Base-by-base conservation (phyloP, 1,284 basidiomycete genomes). In the Fomitopsis betulina region DNA sequence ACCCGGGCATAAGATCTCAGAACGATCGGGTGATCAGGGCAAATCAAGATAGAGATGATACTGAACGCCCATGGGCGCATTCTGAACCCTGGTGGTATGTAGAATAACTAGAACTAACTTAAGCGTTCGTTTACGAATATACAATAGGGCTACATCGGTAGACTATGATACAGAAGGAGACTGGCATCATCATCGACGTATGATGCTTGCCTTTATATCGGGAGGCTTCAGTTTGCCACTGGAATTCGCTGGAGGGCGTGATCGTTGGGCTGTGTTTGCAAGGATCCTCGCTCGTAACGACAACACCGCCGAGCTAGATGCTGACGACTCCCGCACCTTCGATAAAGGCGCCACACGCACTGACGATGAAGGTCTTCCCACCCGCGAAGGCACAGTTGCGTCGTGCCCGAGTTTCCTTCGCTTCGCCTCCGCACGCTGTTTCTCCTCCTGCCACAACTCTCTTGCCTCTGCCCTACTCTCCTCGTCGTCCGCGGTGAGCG, bases 401-500 rank as follows among this genome's bases (percentile, higher is more conserved):
- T 75, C 73, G 27, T 71, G 64, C 12, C 70, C 74, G 19, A 86
- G 54, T 63, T 76, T 82, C 53, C 78, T 78, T 58, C 78, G 75
- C 67, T 84, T 85, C 40, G 73, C 73, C 19, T 72, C 73, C 53
- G 79, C 75, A 33, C 70, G 73, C 23, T 70, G 73, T 60, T 76
- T 76, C 7, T 74, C 84, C 64, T 70, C 78, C 54, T 73, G 72
- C 85, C 87, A 91, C 63, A 84, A 79, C 55, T 79, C 76, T 60
- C 80, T 84, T 13, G 89, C 91, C 58, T 80, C 80, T 40, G 78
- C 73, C 55, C 74, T 77, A 12, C 78, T 74, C 47, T 76, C 74
- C 13, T 82, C 82, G 58, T 86, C 84, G 35, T 89, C 86, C 40
- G 79, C 80, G 2, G 85, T 70, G 6, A 93, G 79, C 21, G 69